Conservation (phyloP, 163 green algal genomes). For the Scenedesmus sp. region DNA sequence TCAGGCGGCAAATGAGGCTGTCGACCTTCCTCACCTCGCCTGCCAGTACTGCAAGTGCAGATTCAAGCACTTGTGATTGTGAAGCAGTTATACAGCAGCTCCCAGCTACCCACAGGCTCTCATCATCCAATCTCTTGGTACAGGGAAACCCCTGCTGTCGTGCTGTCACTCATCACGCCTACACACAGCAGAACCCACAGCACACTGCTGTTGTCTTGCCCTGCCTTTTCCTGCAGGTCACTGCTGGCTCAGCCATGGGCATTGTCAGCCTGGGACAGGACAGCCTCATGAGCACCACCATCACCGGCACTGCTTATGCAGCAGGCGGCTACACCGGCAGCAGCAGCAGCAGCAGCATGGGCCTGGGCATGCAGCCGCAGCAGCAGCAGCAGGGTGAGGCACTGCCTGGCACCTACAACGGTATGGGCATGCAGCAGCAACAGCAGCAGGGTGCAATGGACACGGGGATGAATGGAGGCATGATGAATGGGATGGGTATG, state of each 20-base stretch:
- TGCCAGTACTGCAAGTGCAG: background rate
- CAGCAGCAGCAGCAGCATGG: background rate
- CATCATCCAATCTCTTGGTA: background rate
- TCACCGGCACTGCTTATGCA: background rate
- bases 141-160: background rate
- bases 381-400: background rate
- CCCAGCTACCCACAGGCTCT: background rate
- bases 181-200: background rate
- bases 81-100: background rate
- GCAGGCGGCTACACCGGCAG: background rate
- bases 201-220: background rate
- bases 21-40: background rate
- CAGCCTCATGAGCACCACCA: conserved; percentile 19
- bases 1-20: background rate
- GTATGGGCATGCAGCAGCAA: background rate
- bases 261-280: conserved; percentile 10
- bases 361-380: background rate
- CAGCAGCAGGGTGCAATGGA: background rate
- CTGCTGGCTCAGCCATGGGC: conserved; percentile 18
- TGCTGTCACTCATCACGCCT: background rate
- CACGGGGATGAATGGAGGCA: background rate
- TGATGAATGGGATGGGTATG: background rate
- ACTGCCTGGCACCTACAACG: background rate
- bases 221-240: background rate
- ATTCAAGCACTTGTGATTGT: background rate